Percentiles rank a stretch among this genome's conserved stretches.
Evolutionary conservation across 306 rosid species (phyloP).

Genomic region (Prunus fruticosa): DNA sequence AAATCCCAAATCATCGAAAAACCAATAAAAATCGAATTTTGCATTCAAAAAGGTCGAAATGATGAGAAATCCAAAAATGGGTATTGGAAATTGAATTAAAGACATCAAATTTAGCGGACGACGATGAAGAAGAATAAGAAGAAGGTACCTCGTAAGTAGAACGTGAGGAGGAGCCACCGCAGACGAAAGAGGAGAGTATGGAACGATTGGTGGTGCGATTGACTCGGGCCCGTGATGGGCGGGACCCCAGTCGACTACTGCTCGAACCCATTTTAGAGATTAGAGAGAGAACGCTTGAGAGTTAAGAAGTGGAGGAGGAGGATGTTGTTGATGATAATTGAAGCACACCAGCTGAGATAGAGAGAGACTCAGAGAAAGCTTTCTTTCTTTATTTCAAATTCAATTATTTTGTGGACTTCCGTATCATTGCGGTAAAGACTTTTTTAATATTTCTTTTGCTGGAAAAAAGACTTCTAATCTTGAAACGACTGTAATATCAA

Average conservation of each 20-base stretch:
- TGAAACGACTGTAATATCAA: not conserved
- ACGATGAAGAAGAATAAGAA: not conserved
- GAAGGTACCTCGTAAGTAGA: slow-evolving; percentile 53
- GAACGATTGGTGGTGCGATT: slow-evolving; percentile 52
- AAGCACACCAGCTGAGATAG: slow-evolving; percentile 35
- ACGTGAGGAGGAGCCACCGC: slow-evolving; percentile 73
- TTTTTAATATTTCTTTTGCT: no score
- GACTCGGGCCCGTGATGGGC: slow-evolving; percentile 53
- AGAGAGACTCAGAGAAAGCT: not conserved
- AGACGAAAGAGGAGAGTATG: slow-evolving; percentile 58
- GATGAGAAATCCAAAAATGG: slow-evolving; percentile 23
- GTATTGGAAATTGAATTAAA: not conserved
- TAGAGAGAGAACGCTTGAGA: not conserved
- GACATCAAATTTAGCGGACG: not conserved
- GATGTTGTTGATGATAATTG: slow-evolving; percentile 28
- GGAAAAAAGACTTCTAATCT: not conserved
- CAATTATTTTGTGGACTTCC: slow-evolving; percentile 18
- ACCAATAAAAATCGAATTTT: slow-evolving; percentile 19
- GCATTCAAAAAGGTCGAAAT: not conserved
- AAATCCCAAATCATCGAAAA: slow-evolving; percentile 19
- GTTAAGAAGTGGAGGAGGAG: not conserved
- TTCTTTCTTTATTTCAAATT: slow-evolving; percentile 27
- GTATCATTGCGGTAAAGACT: slow-evolving; percentile 18
- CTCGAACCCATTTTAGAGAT: slow-evolving; percentile 63
- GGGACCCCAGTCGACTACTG: slow-evolving; percentile 60